Percentiles rank a stretch among this genome's conserved stretches.
These are phyloP conservation scores for Tubosaeta sp. DNA, from an alignment of 768 basidiomycete species.

Conservation along the genomic window DNA sequence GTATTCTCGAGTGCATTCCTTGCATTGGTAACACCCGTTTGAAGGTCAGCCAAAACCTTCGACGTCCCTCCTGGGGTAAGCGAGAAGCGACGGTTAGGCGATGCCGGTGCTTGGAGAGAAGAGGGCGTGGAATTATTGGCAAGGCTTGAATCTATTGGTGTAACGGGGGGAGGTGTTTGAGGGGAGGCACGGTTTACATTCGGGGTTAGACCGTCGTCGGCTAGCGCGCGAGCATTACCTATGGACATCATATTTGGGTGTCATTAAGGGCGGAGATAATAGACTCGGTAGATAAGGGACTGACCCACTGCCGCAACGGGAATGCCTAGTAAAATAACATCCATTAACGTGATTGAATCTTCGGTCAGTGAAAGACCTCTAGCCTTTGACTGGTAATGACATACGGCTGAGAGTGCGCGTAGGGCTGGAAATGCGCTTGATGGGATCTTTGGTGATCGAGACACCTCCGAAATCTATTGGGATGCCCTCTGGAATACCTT, in stretches of 20 bases:
- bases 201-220: constrained; percentile 60
- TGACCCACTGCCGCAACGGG: constrained; percentile 74
- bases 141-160: constrained; percentile 35
- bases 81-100: constrained; percentile 53
- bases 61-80: constrained; percentile 78
- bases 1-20: constrained; percentile 83
- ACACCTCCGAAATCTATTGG: constrained; percentile 52
- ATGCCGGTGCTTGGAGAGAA: constrained; percentile 40
- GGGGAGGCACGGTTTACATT: constrained; percentile 29
- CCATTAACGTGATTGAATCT: constrained; percentile 20
- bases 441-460: constrained; percentile 33
- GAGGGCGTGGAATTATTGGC: constrained; percentile 31
- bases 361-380: constrained; percentile 16
- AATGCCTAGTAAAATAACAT: constrained; percentile 49
- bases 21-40: constrained; percentile 76
- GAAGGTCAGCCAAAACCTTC: constrained; percentile 83
- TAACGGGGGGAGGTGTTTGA: constrained; percentile 28
- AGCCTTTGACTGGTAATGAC: constrained; percentile 33
- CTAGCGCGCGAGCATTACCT: constrained; percentile 83
- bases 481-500: constrained; percentile 69
- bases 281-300: constrained; percentile 26
- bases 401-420: constrained; percentile 76
- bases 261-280: constrained; percentile 15
- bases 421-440: constrained; percentile 64
- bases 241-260: constrained; percentile 18